A percentile compares a stretch with the other conserved stretches of the same genome.
phyloP scores from a whole-genome alignment of 164 flowering plant genomes.

The Magnolia changhungtana region DNA sequence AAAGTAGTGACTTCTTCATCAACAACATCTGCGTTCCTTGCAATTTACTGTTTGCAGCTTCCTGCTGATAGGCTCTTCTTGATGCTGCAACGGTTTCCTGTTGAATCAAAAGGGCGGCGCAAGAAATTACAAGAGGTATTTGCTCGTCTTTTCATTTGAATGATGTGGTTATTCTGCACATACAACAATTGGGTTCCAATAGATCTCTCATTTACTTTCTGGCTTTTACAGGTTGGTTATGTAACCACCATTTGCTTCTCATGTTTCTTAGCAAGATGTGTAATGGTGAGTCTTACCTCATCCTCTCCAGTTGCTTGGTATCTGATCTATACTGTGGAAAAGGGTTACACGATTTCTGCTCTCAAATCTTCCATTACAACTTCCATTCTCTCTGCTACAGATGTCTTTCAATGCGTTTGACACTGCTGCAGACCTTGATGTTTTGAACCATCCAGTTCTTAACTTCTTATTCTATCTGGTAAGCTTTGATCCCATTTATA shows the following conservation, averaged over 20 bases:
- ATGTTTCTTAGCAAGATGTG: conserved; percentile 82
- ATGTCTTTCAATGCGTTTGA: conserved; percentile 84
- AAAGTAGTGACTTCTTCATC: neutral
- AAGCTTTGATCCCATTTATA: conserved; percentile 12
- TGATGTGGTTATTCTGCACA: neutral
- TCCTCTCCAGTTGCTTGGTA: neutral
- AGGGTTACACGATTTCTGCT: neutral
- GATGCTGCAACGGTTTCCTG: conserved; percentile 92
- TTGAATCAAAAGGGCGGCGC: conserved; percentile 91
- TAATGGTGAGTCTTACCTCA: conserved; percentile 69
- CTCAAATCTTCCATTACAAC: neutral
- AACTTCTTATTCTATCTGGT: conserved; percentile 81
- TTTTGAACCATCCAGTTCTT: conserved; percentile 76
- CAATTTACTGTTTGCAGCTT: conserved; percentile 1
- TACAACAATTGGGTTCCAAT: neutral
- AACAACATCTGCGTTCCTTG: neutral
- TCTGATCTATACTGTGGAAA: neutral
- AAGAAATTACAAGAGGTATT: conserved; percentile 92
- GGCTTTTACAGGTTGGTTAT: conserved; percentile 76
- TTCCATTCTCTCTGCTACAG: conserved; percentile 26
- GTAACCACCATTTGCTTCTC: conserved; percentile 93
- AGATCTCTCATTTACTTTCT: neutral
- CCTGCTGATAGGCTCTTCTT: conserved; percentile 66
- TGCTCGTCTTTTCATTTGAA: neutral
- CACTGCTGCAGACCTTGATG: conserved; percentile 77